Conservation (phyloP, 257 asterid species). For the Salvia rosmarinus region DNA sequence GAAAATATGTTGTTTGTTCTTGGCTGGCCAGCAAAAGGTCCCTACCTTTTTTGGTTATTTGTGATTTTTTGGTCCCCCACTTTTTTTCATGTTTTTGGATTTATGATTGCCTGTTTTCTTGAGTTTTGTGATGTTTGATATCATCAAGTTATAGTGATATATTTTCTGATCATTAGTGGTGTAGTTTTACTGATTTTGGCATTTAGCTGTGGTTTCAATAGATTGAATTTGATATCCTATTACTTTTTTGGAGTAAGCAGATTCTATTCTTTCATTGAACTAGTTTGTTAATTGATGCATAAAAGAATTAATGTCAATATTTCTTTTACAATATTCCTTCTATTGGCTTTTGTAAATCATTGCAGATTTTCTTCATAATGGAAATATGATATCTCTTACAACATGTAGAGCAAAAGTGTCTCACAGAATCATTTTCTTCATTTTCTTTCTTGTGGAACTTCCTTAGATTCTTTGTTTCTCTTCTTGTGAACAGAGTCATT, state of each 20-base stretch:
- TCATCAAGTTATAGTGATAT: conserved; percentile 9
- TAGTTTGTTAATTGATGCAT: too few relatives aligned
- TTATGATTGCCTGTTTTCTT: too few relatives aligned
- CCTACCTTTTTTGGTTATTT: conserved; percentile 16
- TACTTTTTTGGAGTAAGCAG: too few relatives aligned
- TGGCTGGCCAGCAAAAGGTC: conserved; percentile 25
- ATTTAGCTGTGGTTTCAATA: conserved; percentile 1
- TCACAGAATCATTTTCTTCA: background rate
- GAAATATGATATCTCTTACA: background rate
- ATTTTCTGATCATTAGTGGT: background rate
- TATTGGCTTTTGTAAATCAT: background rate
- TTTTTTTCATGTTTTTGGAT: background rate
- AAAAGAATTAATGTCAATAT: background rate
- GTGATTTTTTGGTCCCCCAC: background rate
- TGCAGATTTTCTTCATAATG: background rate
- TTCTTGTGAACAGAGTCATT: conserved; percentile 61
- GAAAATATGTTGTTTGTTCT: conserved; percentile 10
- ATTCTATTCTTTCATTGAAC: too few relatives aligned
- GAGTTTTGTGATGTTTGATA: conserved; percentile 22
- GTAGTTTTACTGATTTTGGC: conserved; percentile 12
- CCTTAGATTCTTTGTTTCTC: conserved; percentile 25
- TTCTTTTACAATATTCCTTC: background rate
- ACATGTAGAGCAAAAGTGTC: background rate
- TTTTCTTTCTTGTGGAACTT: background rate
- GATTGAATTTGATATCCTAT: conserved; percentile 16